Conservation (phyloP, 2,329 filamentous ascomycete genomes). For the Ophiosphaerella narmari region DNA sequence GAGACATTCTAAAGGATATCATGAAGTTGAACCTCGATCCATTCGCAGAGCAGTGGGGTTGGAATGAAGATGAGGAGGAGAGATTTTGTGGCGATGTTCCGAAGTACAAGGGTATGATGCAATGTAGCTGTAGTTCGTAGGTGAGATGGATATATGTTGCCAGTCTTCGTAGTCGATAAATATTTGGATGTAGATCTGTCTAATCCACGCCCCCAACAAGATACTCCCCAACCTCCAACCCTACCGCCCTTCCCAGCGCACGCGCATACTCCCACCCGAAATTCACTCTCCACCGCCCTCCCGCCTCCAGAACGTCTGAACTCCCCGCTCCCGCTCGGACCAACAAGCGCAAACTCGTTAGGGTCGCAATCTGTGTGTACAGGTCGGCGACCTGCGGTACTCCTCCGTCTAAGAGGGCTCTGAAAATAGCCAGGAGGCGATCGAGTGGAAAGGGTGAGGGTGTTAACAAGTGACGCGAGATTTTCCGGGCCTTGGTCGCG, state of each 20-base stretch:
- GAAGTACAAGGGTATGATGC: conserved; percentile 75
- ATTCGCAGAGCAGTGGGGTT: conserved; percentile 77
- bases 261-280: conserved; percentile 78
- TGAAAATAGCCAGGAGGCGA: conserved; percentile 77
- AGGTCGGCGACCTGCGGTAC: conserved; percentile 54
- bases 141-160: background rate
- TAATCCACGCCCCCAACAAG: conserved; percentile 43
- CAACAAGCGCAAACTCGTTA: conserved; percentile 71
- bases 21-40: conserved; percentile 85
- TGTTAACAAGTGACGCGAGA: conserved; percentile 75
- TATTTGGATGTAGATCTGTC: background rate
- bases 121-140: conserved; percentile 89
- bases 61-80: conserved; percentile 73
- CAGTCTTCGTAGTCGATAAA: too few species aligned
- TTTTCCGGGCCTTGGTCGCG: conserved; percentile 67
- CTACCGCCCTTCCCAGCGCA: conserved; percentile 71
- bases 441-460: conserved; percentile 79
- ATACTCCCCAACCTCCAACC: conserved; percentile 77
- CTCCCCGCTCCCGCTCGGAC: conserved; percentile 64
- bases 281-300: conserved; percentile 76
- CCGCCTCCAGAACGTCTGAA: conserved; percentile 68
- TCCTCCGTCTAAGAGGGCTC: conserved; percentile 61
- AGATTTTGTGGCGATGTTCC: conserved; percentile 88
- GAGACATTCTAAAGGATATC: conserved; percentile 74
- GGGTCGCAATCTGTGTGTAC: conserved; percentile 66